phyloP scores from a whole-genome alignment of 1,139 yeast species.

The Ogataea hybrid region DNA sequence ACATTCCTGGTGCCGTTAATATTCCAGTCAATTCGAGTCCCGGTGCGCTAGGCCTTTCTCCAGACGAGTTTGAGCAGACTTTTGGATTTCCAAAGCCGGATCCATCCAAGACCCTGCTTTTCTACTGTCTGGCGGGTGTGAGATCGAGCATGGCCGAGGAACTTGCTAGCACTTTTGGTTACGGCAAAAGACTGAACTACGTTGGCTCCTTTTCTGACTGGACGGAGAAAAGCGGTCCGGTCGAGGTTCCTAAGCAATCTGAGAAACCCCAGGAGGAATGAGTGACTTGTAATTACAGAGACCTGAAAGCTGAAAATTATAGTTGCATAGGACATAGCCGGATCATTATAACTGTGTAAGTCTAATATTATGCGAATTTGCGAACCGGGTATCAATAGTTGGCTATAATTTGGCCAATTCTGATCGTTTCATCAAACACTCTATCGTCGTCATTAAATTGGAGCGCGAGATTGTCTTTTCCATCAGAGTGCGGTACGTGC shows the following conservation, averaged over 20 bases:
- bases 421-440: too few species aligned
- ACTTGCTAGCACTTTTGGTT: constrained; percentile 87
- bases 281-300: not conserved
- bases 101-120: constrained; percentile 68
- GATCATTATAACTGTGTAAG: constrained; percentile 1
- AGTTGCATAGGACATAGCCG: not conserved
- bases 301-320: not conserved
- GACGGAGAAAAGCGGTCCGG: constrained; percentile 39
- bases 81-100: constrained; percentile 87
- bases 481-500: not conserved
- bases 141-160: constrained; percentile 91
- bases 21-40: constrained; percentile 91
- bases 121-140: constrained; percentile 92
- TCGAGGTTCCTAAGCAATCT: constrained; percentile 16
- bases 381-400: not conserved
- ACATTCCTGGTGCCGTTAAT: constrained; percentile 81
- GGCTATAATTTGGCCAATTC: too few species aligned
- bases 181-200: constrained; percentile 72
- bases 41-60: constrained; percentile 81
- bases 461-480: constrained; percentile 3
- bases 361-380: constrained; percentile 4
- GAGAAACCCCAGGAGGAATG: constrained; percentile 1
- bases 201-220: constrained; percentile 87
- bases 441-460: constrained; percentile 15
- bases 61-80: constrained; percentile 74